Evolutionary conservation across 164 flowering plant species (phyloP).

Genomic region (Vitis rupestris): DNA sequence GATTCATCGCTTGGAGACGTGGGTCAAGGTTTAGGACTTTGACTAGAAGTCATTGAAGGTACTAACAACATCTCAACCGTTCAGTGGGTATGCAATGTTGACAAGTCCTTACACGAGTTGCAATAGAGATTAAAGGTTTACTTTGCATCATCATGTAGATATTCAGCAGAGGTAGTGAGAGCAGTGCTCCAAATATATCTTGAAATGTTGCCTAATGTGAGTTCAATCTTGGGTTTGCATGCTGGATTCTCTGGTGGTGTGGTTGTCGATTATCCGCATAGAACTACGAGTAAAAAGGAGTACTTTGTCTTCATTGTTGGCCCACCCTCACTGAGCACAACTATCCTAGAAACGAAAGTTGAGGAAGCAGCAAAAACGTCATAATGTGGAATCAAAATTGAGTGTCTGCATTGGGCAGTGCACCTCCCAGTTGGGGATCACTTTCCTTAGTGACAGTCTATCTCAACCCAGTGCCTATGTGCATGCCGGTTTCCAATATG

Average conservation of each 20-base stretch:
- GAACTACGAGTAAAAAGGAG: conserved; percentile 86
- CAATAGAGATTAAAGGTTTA: conserved; percentile 88
- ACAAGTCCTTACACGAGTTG: conserved; percentile 83
- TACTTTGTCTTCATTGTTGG: conserved; percentile 93
- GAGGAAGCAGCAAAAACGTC: no score
- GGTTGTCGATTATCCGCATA: conserved; percentile 90
- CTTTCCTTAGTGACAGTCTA: no score
- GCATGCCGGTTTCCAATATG: no score
- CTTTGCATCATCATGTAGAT: conserved; percentile 80
- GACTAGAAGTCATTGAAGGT: conserved; percentile 87
- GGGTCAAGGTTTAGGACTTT: conserved; percentile 93
- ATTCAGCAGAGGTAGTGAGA: conserved; percentile 86
- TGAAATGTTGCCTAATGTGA: conserved; percentile 78
- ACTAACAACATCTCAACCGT: conserved; percentile 96
- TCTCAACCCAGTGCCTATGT: no score
- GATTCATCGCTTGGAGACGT: conserved; percentile 86
- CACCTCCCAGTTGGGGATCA: no score
- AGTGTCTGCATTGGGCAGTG: no score
- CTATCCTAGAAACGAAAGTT: conserved; percentile 41
- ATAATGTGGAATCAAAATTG: no score
- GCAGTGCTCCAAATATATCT: conserved; percentile 91
- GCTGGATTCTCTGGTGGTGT: conserved; percentile 95
- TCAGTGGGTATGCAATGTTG: conserved; percentile 99
- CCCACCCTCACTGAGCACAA: conserved; percentile 64
- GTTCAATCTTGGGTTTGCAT: conserved; percentile 74